phyloP scores from a whole-genome alignment of 1,284 basidiomycete genomes.

The Puccinia hordei region DNA sequence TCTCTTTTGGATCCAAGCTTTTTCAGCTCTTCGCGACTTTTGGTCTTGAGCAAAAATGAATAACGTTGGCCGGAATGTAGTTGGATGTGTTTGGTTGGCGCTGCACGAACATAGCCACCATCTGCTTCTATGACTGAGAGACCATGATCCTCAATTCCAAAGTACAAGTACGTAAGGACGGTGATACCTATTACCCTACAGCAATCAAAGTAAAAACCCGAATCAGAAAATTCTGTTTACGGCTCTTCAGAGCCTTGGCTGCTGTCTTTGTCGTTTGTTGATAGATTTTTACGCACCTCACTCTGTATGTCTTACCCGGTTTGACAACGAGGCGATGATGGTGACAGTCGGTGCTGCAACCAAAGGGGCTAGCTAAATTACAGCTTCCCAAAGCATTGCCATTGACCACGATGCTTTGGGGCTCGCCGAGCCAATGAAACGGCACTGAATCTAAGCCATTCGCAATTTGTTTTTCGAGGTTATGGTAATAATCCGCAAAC shows the following conservation, averaged over 20 bases:
- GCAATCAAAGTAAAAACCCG: too few relatives aligned
- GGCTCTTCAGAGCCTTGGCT: neutral
- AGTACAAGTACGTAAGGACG: conserved; percentile 28
- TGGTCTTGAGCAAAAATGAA: conserved; percentile 52
- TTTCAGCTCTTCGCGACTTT: conserved; percentile 46
- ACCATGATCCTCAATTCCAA: conserved; percentile 41
- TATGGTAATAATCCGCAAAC: conserved; percentile 54
- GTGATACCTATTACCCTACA: conserved; percentile 48
- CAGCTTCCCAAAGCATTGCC: conserved; percentile 52
- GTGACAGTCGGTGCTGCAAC: conserved; percentile 54
- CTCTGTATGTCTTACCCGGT: conserved; percentile 27
- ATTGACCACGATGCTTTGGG: conserved; percentile 54
- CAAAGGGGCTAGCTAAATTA: conserved; percentile 52
- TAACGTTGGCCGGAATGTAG: conserved; percentile 55
- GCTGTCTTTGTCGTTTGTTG: conserved; percentile 51
- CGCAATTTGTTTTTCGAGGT: conserved; percentile 42
- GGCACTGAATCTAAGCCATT: conserved; percentile 52
- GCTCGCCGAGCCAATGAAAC: conserved; percentile 55
- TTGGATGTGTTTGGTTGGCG: conserved; percentile 52
- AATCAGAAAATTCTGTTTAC: neutral
- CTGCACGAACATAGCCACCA: conserved; percentile 53
- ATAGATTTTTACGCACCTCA: conserved; percentile 30
- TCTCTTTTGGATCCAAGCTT: conserved; percentile 3
- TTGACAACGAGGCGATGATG: conserved; percentile 49
- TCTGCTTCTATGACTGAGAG: conserved; percentile 56